These are phyloP conservation scores for Solanum rostratum DNA, from an alignment of 257 asterid genomes.

Conservation along the genomic window DNA sequence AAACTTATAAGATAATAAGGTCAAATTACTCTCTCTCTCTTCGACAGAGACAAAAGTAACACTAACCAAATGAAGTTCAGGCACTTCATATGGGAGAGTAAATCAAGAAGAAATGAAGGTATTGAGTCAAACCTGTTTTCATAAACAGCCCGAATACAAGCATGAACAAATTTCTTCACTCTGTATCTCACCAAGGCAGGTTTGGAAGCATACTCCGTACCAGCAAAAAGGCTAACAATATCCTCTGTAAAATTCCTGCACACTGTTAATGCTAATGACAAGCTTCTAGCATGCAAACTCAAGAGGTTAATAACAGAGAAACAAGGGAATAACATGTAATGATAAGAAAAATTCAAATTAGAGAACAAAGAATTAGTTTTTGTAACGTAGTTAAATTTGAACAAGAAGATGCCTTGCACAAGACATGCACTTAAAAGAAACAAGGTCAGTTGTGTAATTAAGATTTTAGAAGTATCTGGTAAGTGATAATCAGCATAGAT, in stretches of 20 bases:
- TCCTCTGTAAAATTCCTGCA: conserved; percentile 25
- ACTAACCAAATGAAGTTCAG: not conserved
- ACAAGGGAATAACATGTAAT: not conserved
- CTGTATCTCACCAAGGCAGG: conserved; percentile 62
- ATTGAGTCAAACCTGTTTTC: conserved; percentile 56
- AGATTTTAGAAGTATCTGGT: not conserved
- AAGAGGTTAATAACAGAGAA: not conserved
- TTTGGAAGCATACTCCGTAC: conserved; percentile 42
- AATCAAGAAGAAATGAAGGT: not conserved
- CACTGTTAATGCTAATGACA: not conserved
- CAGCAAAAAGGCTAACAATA: conserved; percentile 53
- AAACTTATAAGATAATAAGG: not conserved
- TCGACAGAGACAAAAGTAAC: not conserved
- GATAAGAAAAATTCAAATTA: not conserved
- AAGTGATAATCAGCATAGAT: not conserved
- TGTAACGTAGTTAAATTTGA: not conserved
- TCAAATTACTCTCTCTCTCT: not conserved
- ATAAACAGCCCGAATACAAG: conserved; percentile 63
- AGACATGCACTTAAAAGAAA: not conserved
- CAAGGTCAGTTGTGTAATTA: not conserved
- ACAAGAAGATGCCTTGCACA: not conserved
- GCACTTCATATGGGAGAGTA: not conserved
- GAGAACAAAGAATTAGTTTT: not conserved
- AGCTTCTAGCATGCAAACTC: not conserved
- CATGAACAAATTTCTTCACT: conserved; percentile 53